These are phyloP conservation scores for Arthrobotrys sinensis DNA, from an alignment of 2,329 filamentous ascomycete species.

Conservation along the genomic window DNA sequence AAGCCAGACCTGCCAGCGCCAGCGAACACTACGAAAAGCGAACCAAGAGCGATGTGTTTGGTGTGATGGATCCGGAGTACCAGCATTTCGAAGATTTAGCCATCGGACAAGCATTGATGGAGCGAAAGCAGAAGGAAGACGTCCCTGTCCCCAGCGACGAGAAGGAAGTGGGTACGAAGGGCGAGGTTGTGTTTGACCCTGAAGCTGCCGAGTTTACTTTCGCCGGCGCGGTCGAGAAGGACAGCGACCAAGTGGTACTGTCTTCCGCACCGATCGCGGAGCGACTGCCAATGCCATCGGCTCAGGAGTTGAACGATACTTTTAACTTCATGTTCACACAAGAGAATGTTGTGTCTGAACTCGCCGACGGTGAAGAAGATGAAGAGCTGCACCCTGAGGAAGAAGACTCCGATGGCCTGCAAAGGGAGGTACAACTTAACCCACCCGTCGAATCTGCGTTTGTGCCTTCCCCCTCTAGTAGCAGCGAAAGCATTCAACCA, in stretches of 20 bases:
- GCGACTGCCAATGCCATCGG: slow-evolving; percentile 62
- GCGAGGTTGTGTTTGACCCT: slow-evolving; percentile 59
- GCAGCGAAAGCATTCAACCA: slow-evolving; percentile 56
- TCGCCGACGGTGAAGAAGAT: slow-evolving; percentile 37
- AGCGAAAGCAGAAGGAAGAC: slow-evolving; percentile 35
- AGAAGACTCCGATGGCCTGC: slow-evolving; percentile 49
- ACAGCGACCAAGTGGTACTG: slow-evolving; percentile 48
- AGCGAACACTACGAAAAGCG: slow-evolving; percentile 27
- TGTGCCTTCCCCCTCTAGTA: slow-evolving; percentile 36
- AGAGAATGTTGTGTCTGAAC: slow-evolving; percentile 24
- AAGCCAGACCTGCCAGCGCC: slow-evolving; percentile 39
- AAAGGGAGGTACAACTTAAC: slow-evolving; percentile 54
- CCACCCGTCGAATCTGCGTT: slow-evolving; percentile 42
- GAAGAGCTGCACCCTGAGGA: slow-evolving; percentile 51
- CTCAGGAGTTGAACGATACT: slow-evolving; percentile 64
- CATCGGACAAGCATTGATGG: slow-evolving; percentile 40
- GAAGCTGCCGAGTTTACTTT: slow-evolving; percentile 63
- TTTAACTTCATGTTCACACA: slow-evolving; percentile 62
- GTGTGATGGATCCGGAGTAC: slow-evolving; percentile 34
- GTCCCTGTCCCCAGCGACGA: slow-evolving; percentile 3
- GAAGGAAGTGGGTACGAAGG: slow-evolving; percentile 33
- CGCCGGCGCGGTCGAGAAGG: slow-evolving; percentile 24
- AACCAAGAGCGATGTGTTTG: slow-evolving; percentile 34
- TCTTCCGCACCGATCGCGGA: slow-evolving; percentile 60
- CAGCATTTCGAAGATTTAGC: slow-evolving; percentile 35